These are phyloP conservation scores for Trebouxia sp. DNA, from an alignment of 139 green algal species.

Conservation along the genomic window DNA sequence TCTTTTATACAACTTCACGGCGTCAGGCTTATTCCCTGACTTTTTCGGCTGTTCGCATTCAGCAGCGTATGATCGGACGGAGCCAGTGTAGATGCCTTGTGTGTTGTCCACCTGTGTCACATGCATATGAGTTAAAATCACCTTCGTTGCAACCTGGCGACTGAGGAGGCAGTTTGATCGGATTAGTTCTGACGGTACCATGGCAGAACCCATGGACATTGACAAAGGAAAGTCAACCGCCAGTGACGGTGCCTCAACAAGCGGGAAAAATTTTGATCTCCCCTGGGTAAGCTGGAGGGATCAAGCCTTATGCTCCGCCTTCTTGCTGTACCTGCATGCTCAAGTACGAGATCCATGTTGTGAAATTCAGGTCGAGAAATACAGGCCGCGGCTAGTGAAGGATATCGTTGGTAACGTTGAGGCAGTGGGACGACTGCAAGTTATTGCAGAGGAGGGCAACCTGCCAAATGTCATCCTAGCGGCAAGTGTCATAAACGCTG, in stretches of 20 bases:
- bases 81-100: too few relatives aligned
- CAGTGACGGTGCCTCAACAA: neutral
- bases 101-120: too few relatives aligned
- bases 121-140: too few relatives aligned
- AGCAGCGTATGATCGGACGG: too few relatives aligned
- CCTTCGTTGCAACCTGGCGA: too few relatives aligned
- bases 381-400: slow-evolving; percentile 78
- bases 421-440: slow-evolving; percentile 85
- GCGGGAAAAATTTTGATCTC: slow-evolving; percentile 28
- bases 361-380: slow-evolving; percentile 91
- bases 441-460: slow-evolving; percentile 94
- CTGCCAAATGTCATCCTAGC: slow-evolving; percentile 97
- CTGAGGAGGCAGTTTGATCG: too few relatives aligned
- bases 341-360: neutral
- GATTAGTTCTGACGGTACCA: neutral
- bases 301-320: too few relatives aligned
- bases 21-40: too few relatives aligned
- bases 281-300: slow-evolving; percentile 41
- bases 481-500: slow-evolving; percentile 37
- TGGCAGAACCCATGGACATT: slow-evolving; percentile 35
- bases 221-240: slow-evolving; percentile 26
- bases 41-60: too few relatives aligned
- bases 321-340: too few relatives aligned
- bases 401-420: slow-evolving; percentile 97
- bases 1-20: too few relatives aligned